Percentiles rank a stretch among this genome's conserved stretches.
Evolutionary conservation across 495 filamentous ascomycete species (phyloP).

Genomic region (Annulohypoxylon nitens): DNA sequence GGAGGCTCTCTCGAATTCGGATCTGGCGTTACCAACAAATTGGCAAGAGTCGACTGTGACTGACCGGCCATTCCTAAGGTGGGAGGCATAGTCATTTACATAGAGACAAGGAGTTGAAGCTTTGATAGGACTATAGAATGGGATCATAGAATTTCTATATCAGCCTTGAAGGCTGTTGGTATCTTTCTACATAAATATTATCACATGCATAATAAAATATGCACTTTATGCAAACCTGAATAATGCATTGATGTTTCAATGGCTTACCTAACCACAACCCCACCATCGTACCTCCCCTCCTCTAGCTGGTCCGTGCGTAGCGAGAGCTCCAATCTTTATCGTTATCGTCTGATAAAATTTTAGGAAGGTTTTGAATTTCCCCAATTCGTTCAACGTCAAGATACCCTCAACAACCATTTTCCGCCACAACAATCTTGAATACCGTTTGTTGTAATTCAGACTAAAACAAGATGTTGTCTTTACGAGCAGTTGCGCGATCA

Average conservation of each 20-base stretch:
- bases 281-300: not conserved
- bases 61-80: not conserved
- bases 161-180: too few species aligned
- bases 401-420: slow-evolving; percentile 5
- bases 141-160: not conserved
- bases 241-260: too few species aligned
- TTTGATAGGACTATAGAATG: not conserved
- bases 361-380: slow-evolving; percentile 19
- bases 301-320: slow-evolving; percentile 30
- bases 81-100: not conserved
- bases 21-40: not conserved
- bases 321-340: slow-evolving; percentile 34
- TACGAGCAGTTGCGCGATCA: slow-evolving; percentile 77
- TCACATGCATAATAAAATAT: not conserved
- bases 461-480: slow-evolving; percentile 75
- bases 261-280: not conserved
- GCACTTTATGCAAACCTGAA: too few species aligned
- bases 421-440: slow-evolving; percentile 19
- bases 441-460: slow-evolving; percentile 1
- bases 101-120: not conserved
- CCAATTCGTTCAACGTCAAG: slow-evolving; percentile 26
- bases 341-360: slow-evolving; percentile 44
- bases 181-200: not conserved
- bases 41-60: not conserved
- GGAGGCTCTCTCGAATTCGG: not conserved